phyloP scores from a whole-genome alignment of 768 basidiomycete genomes.

The Pilatotrama ljubarskyi region DNA sequence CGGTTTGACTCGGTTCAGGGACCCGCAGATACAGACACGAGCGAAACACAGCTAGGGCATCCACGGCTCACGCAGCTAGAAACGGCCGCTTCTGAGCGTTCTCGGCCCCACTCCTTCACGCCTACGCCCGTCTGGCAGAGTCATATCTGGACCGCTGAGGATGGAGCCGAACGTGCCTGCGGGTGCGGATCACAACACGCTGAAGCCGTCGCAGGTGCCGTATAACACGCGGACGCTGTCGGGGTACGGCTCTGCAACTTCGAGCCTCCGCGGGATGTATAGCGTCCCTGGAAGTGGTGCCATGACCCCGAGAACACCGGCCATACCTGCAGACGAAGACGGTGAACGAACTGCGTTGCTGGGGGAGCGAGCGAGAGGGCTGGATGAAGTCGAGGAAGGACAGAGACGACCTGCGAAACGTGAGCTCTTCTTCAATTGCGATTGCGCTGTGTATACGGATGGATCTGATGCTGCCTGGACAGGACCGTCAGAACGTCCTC shows the following conservation, averaged over 20 bases:
- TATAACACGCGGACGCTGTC: slow-evolving; percentile 15
- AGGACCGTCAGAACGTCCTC: neutral
- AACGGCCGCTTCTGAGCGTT: neutral
- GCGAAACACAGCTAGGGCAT: too few relatives aligned
- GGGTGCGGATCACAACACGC: neutral
- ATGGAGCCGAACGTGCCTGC: neutral
- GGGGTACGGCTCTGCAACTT: slow-evolving; percentile 17
- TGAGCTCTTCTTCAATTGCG: neutral
- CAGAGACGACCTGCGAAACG: slow-evolving; percentile 1
- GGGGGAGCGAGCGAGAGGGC: neutral
- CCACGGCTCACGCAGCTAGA: neutral
- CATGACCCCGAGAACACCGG: slow-evolving; percentile 22
- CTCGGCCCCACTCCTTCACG: neutral
- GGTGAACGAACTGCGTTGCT: slow-evolving; percentile 18
- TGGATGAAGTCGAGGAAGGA: slow-evolving; percentile 9
- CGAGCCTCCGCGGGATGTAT: slow-evolving; percentile 13
- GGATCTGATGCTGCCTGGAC: neutral
- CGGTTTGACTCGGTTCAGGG: too few relatives aligned
- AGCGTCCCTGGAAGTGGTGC: slow-evolving; percentile 19
- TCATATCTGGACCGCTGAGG: too few relatives aligned
- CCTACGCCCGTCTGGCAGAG: neutral
- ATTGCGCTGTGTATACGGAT: neutral
- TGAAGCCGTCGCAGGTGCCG: neutral
- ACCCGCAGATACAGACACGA: too few relatives aligned
- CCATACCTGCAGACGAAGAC: neutral